Evolutionary conservation across 371 early-diverging fungal genomes (phyloP), one percentile per base, ranked within the genome.

Genomic region (Mucor sp.): DNA sequence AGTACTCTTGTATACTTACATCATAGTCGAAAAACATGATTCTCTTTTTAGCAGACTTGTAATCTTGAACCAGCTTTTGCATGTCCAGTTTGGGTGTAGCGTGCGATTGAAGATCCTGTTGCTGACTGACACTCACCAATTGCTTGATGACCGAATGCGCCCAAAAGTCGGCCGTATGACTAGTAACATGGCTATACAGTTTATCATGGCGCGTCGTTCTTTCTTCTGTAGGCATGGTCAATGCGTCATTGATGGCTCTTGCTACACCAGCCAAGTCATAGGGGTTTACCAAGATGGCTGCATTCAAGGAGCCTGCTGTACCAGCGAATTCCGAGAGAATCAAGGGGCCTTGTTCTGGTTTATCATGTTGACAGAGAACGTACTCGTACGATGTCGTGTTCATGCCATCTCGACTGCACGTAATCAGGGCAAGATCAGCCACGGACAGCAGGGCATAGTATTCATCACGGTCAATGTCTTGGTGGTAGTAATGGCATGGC

Each of bases 361-460:
- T 53, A 39, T 94, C 94, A 59, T 92, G 89, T 77, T 99, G 99
- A 80, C 97, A 99, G 47, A 99, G 90, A 53, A 99, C 89, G 80
- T 94, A 99, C 77, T 99, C 99, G 39, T 99, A 91, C 27, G 95
- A 93, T 4, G 98, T 98, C 9, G 99, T 94, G 84, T 99, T 99
- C 99, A 99, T 99, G 58, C 99, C 99, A 77, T 99, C 99, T 25
- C 98, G 87, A 12, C 99, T 84, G 50, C 94, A 90, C 0, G 99
- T 99, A 62, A 99, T 95, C 30, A 99, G 76, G 39, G 94, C 95
- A 3, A 94, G 91, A 78, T 99, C 99, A 28, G 98, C 98, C 4
- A 95, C 88, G 14, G 91, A 89, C 35, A 99, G 83, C 33, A 99
- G 80, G 0, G 99, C 99, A 81, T 94, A 94, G 69, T 99, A 96